Base-by-base conservation (phyloP, 129 eudicot species). In the Silybum marianum region DNA sequence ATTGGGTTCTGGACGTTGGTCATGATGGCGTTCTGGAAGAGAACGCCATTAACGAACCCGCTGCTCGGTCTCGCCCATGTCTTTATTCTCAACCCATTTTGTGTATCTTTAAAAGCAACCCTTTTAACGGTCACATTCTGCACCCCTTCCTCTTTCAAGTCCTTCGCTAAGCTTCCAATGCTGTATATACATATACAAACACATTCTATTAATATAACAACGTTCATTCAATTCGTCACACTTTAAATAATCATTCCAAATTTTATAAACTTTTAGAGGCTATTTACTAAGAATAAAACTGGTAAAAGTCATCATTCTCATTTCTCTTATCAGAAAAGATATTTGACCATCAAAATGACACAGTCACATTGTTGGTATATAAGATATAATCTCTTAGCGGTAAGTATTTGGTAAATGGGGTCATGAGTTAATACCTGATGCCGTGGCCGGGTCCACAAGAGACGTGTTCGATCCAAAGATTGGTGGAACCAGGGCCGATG, bases 391-490 rank as follows among this genome's bases (percentile, higher is more conserved):
- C n/a, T n/a, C n/a, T n/a, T n/a, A n/a, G n/a, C n/a, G n/a, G n/a
- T n/a, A n/a, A n/a, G n/a, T n/a, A n/a, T n/a, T n/a, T 6, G 39
- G 39, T 34, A 34, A 34, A 34, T 6, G 7, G 39, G 39, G 7
- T 11, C 4, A 1, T 19, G 13, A 12, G n/a, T 36, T n/a, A 7
- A 46, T 76, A 89, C 98, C 98, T 91, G 24, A 94, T 87, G 9
- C 97, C 97, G 32, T 94, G 98, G 23, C 97, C 95, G 0, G 98
- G 98, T 6, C 98, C 97, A 19, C 98, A 94, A 18, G 78, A 21
- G 63, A 91, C 81, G 9, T 84, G 73, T 69, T 91, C 89, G 30
- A 94, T 86, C 89, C 89, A 87, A 73, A 94, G n/a, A 71, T 88
- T 77, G 4, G 88, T 75, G 36, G 87, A 39, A 22, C 97, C 97